Base-by-base conservation (phyloP, 2,329 filamentous ascomycete species). In the Herpotrichia juniperi region DNA sequence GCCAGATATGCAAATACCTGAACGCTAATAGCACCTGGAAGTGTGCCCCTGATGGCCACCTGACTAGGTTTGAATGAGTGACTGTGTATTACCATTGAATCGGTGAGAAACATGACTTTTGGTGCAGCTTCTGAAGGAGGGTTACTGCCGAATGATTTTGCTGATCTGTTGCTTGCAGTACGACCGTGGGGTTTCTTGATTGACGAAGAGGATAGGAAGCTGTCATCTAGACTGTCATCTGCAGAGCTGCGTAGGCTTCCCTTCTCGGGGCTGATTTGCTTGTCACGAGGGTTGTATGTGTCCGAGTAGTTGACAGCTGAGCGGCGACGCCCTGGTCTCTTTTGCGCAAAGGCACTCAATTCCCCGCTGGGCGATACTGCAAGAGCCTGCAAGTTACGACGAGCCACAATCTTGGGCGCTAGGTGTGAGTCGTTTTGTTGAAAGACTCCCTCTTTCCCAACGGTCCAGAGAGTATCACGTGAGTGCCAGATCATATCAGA, bases 401-500 rank as follows among this genome's bases (percentile, higher is more conserved):
- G 78, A 60, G 85, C 82, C 42, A 84, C 76, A n/a, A 82, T 77
- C 57, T 85, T 84, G 8, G 82, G 77, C 6, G 81, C 78, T 71
- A 82, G 83, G 51, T 84, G 81, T 28, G 87, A 77, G 61, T 88
- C 85, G 26, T 81, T 83, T 64, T 88, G 85, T 16, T 83, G 80
- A 57, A 88, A 87, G 9, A 80, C 76, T 12, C 85, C 85, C 53
- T 84, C 80, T 42, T 81, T 78, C 6, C 83, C 84, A 35, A 86
- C 85, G 11, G 83, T 86, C 85, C 85, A 88, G 31, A 88, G 74
- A 6, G 85, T 74, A 65, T 87, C 83, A 68, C 84, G 83, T 45
- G 84, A 85, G 61, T 83, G 83, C 79, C 85, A 88, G 14, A 87
- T 75, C 67, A 88, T 73, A 60, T 87, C 85, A 21, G 83, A 80